Percentiles rank a stretch among this genome's conserved stretches.
phyloP scores from a whole-genome alignment of 1,284 basidiomycete species.

The Puccinia coronata region DNA sequence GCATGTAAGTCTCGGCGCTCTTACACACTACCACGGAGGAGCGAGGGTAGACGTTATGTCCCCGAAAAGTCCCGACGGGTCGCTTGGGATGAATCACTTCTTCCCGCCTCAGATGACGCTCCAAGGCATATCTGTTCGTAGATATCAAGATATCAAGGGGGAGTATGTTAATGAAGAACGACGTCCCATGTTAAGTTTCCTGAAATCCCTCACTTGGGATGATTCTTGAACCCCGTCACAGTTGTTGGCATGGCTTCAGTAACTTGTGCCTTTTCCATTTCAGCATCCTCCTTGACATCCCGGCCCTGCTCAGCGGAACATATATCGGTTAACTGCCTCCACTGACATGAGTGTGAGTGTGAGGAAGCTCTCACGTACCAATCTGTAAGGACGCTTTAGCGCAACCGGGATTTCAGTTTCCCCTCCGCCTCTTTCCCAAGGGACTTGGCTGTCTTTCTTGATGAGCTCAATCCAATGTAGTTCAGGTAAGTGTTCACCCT shows the following conservation, averaged over 20 bases:
- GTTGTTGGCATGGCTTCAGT: constrained; percentile 93
- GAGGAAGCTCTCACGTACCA: constrained; percentile 65
- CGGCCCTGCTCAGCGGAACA: constrained; percentile 65
- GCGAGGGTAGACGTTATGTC: constrained; percentile 87
- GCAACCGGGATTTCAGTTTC: too few relatives aligned
- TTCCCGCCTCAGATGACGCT: constrained; percentile 82
- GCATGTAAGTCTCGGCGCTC: constrained; percentile 92
- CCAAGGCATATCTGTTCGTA: constrained; percentile 69
- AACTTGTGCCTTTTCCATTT: constrained; percentile 74
- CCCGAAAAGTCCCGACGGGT: constrained; percentile 87
- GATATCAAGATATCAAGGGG: not conserved
- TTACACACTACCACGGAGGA: constrained; percentile 79
- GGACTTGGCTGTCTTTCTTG: not conserved
- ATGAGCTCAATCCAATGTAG: constrained; percentile 4
- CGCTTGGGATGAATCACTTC: constrained; percentile 79
- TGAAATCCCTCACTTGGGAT: constrained; percentile 66
- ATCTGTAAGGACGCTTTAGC: constrained; percentile 73
- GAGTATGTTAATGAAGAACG: too few relatives aligned
- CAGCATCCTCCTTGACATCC: constrained; percentile 92
- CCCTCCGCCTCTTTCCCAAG: not conserved
- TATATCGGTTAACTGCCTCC: too few relatives aligned
- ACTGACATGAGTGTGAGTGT: not conserved
- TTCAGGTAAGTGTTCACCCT: not conserved
- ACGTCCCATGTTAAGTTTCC: not conserved
- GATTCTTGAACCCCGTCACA: constrained; percentile 89